Evolutionary conservation across 768 basidiomycete species (phyloP), one percentile per base, ranked within the genome.

Genomic region (Jaapia argillacea): DNA sequence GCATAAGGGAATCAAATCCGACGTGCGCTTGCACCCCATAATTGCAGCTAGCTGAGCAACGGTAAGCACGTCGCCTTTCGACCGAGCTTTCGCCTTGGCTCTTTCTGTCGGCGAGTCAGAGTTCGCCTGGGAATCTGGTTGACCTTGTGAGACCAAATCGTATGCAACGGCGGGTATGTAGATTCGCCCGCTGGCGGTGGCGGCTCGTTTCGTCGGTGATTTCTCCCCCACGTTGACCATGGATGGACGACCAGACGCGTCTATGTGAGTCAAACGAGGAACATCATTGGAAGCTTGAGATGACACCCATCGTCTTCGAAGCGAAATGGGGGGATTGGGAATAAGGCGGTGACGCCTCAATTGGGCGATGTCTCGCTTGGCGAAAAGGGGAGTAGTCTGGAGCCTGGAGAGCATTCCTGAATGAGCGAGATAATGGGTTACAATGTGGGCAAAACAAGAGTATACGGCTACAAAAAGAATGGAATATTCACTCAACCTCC

Each of bases 211-310:
- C 0, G 82, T 81, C 13, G 70, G 57, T 2, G 57, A 47, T 52
- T 93, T 94, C 38, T 66, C 51, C 20, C 75, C 66, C 44, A 92
- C 75, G 52, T 89, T 77, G n/a, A 93, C 88, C 88, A 93, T 92
- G 23, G 72, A 70, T 6, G 86, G 79, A 18, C 72, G 75, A 13
- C 88, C 90, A 4, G 72, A 62, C 7, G 59, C 58, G 57, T 86
- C 79, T n/a, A 91, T 59, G 57, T 93, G 89, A 3, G 86, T 84
- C 28, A 92, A 59, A n/a, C 33, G 28, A 10, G 28, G 28, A 33
- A 33, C 10, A 33, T n/a, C n/a, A n/a, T n/a, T n/a, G n/a, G n/a
- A n/a, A n/a, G n/a, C n/a, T n/a, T n/a, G n/a, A n/a, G n/a, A n/a
- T n/a, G n/a, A n/a, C n/a, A n/a, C n/a, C n/a, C n/a, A n/a, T n/a